A percentile compares a stretch with the other conserved stretches of the same genome.
Evolutionary conservation across 1,284 basidiomycete genomes (phyloP).

Genomic region (Golubevia pallescens): DNA sequence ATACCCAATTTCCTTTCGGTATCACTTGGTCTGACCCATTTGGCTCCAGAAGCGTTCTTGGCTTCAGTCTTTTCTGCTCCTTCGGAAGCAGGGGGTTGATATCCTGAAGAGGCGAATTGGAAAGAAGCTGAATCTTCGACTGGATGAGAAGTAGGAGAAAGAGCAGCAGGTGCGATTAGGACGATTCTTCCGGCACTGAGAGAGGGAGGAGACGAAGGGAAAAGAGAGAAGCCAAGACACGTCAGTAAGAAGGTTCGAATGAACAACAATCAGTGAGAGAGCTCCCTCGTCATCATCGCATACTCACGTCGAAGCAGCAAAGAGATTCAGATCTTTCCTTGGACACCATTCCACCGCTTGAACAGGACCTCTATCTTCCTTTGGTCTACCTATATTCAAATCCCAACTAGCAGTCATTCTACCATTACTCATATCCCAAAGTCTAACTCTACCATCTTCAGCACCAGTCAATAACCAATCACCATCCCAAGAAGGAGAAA

Average conservation of each 20-base stretch:
- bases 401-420: constrained; percentile 55
- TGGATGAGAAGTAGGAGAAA: neutral
- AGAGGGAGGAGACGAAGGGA: neutral
- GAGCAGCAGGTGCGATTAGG: neutral
- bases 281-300: neutral
- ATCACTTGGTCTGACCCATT: constrained; percentile 51
- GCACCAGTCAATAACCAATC: constrained; percentile 58
- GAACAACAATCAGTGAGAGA: neutral
- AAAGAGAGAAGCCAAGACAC: neutral
- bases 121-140: constrained; percentile 16
- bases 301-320: constrained; percentile 35
- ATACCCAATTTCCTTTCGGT: constrained; percentile 42
- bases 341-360: constrained; percentile 58
- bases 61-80: neutral
- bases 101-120: constrained; percentile 24
- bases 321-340: constrained; percentile 39
- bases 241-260: neutral
- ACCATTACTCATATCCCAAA: constrained; percentile 59
- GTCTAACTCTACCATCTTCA: constrained; percentile 52
- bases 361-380: constrained; percentile 28
- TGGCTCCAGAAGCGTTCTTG: constrained; percentile 18
- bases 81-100: neutral
- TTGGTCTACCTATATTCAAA: constrained; percentile 8
- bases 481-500: constrained; percentile 44
- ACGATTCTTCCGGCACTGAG: neutral